Base-by-base conservation (phyloP, 441 rosid species). In the Gossypium aridum region DNA sequence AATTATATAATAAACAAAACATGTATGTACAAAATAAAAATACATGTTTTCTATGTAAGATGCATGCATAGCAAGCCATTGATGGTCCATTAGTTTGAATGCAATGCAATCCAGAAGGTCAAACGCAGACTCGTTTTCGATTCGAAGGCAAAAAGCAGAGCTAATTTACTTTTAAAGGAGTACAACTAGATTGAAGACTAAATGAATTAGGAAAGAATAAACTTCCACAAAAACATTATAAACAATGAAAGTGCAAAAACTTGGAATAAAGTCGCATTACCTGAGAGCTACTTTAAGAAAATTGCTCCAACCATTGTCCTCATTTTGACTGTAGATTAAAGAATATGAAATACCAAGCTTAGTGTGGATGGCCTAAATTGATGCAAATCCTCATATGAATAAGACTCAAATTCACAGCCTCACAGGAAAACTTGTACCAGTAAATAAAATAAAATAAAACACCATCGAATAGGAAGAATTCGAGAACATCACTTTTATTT, bases 1-100 rank as follows among this genome's bases (percentile, higher is more conserved):
- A 0, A 28, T 3, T 25, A 25, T 2, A 31, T 4, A 31, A 31
- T 28, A 31, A 31, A 31, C 34, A 4, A 31, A 31, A 31, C 34
- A 31, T 31, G 34, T 31, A 31, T 31, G 6, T 4, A 31, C 34
- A 31, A 31, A 31, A 31, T 31, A 31, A 31, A 31, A 31, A 31
- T 31, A 31, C 34, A 31, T 31, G 7, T 31, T 31, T 31, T 96
- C 99, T 98, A 96, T 96, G 81, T 96, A 96, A 23, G 97, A 95
- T 9, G 99, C 99, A 1, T 76, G 98, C 92, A 93, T 95, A 19
- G 89, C 31, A 77, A 93, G 98, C 98, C 99, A 95, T 76, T 87
- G 91, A 17, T 89, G 91, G 82, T 96, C 97, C 99, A 96, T 93
- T 77, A 96, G 85, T 89, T 93, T 92, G 92, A 96, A 96, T 23